Conservation (phyloP, 352 stramenopile genomes). For the Pythium brachiatum region DNA sequence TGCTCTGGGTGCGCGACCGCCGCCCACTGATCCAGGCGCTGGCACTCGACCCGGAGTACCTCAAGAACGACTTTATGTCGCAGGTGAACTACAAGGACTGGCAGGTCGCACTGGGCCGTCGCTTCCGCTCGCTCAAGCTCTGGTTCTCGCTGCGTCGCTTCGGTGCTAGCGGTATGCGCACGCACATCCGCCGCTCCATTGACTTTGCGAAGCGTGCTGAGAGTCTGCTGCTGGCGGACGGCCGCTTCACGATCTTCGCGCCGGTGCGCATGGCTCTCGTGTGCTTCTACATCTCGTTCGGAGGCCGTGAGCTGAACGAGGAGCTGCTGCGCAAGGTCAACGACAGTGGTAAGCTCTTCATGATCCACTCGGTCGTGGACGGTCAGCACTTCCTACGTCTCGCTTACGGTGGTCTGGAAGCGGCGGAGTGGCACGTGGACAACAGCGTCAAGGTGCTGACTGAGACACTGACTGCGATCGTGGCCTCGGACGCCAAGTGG, state of each 20-base stretch:
- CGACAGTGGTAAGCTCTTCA: conserved; percentile 51
- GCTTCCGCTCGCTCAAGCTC: conserved; percentile 70
- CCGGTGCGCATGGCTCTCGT: conserved; percentile 53
- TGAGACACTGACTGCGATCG: conserved; percentile 30
- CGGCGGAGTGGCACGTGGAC: conserved; percentile 44
- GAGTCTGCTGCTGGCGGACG: conserved; percentile 36
- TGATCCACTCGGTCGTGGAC: conserved; percentile 68
- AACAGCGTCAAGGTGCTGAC: conserved; percentile 38
- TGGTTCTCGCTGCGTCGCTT: conserved; percentile 72
- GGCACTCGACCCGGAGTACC: conserved; percentile 60
- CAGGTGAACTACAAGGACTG: conserved; percentile 71
- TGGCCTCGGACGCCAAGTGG: conserved; percentile 35
- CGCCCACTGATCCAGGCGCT: conserved; percentile 52
- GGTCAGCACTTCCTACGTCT: conserved; percentile 51
- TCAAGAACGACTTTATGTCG: conserved; percentile 71
- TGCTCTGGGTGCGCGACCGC: conserved; percentile 64
- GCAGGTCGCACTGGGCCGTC: conserved; percentile 65
- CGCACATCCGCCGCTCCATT: conserved; percentile 53
- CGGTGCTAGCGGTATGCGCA: conserved; percentile 48
- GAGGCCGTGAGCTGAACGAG: conserved; percentile 43
- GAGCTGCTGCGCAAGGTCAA: conserved; percentile 54
- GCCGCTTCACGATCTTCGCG: conserved; percentile 52
- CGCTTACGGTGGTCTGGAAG: conserved; percentile 46
- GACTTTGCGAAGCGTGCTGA: conserved; percentile 44
- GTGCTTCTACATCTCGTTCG: conserved; percentile 56